These are phyloP conservation scores for Chalaropsis thielavioides DNA, from an alignment of 2,329 filamentous ascomycete species.

Conservation along the genomic window DNA sequence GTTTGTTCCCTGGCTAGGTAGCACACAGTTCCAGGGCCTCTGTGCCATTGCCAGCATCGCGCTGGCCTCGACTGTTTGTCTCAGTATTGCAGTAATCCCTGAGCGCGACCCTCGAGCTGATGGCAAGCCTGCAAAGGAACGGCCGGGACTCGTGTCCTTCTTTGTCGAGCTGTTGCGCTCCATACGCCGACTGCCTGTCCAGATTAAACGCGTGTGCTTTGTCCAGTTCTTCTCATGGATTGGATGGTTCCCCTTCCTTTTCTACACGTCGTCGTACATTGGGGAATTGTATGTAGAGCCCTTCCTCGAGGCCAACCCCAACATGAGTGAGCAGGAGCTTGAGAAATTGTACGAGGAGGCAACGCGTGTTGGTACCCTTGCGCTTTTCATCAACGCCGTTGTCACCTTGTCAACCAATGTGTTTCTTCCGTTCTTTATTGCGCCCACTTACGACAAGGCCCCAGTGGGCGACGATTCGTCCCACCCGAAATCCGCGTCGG, in stretches of 20 bases:
- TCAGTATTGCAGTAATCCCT: conserved; percentile 54
- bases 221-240: conserved; percentile 84
- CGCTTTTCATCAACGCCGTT: conserved; percentile 74
- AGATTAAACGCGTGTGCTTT: conserved; percentile 67
- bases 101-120: conserved; percentile 58
- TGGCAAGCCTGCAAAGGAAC: conserved; percentile 28
- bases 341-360: conserved; percentile 70
- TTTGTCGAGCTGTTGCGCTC: conserved; percentile 66
- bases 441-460: conserved; percentile 53
- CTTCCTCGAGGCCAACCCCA: conserved; percentile 58
- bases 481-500: conserved; percentile 24
- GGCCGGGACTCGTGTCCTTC: conserved; percentile 58
- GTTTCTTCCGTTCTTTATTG: conserved; percentile 70
- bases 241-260: conserved; percentile 89
- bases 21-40: conserved; percentile 84
- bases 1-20: conserved; percentile 63
- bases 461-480: conserved; percentile 8
- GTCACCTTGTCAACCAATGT: conserved; percentile 72
- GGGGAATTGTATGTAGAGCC: conserved; percentile 86
- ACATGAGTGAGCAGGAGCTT: conserved; percentile 63
- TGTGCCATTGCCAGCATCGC: conserved; percentile 70
- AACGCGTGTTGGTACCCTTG: conserved; percentile 77
- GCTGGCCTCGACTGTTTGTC: conserved; percentile 51
- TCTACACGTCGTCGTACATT: conserved; percentile 89
- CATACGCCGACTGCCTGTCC: conserved; percentile 62